Base-by-base conservation (phyloP, 2,329 filamentous ascomycete genomes). In the Westerdykella ornata region DNA sequence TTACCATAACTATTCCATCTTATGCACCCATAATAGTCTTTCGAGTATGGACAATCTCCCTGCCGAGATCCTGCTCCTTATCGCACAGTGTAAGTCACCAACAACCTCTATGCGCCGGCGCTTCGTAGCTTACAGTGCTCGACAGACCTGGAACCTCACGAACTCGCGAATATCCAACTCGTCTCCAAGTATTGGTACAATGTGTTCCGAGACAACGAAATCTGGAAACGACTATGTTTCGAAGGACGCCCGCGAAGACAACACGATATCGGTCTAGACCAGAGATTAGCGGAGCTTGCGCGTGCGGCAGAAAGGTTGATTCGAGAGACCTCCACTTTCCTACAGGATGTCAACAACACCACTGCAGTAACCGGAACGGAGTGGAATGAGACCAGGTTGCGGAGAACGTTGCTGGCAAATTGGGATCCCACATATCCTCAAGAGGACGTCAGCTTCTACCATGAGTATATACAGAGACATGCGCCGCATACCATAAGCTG, bases 381-480 rank as follows among this genome's bases (percentile, higher is more conserved):
- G 14, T 43, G 55, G 55, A 57, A 67, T 47, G 55, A 41, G 12
- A 47, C 52, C 11, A 59, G 51, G 46, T 69, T 76, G 52, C 69
- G 70, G 41, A 66, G 70, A 16, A 75, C 80, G 37, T 76, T 86
- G 43, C 71, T 85, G 57, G 81, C 82, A 4, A 87, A 87, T 52
- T 95, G 88, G 88, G 87, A 95, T 52, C 86, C 86, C 1, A 79
- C 78, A 0, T 88, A 84, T 48, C 77, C 81, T 0, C 70, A 67
- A 4, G 88, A 96, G 66, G 72, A 72, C 31, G 73, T 89, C 15
- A 80, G 85, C 37, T 96, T 88, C 84, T 95, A 94, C 62, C 77
- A 85, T 41, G 89, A 96, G 64, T 95, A 88, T 58, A 83, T 94
- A 47, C 86, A 89, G 39, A 77, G 89, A 26, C 76, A 89, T 65